Base-by-base conservation (phyloP, 441 rosid genomes). In the Dalechampia spathulata region DNA sequence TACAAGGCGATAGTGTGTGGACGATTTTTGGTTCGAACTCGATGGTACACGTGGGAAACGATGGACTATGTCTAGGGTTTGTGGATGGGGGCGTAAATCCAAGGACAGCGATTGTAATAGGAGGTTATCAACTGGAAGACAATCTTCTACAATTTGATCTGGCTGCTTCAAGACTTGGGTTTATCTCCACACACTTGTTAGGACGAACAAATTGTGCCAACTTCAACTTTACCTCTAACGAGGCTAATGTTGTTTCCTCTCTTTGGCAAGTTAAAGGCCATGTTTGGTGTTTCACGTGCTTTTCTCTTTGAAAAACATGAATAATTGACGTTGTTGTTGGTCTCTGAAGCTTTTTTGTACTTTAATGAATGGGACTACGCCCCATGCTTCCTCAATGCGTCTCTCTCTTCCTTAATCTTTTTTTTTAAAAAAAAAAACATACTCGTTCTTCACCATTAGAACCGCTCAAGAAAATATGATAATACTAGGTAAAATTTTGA, bases 121-220 rank as follows among this genome's bases (percentile, higher is more conserved):
- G 82, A 4, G 75, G 64, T 15, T 69, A n/a, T n/a, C n/a, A n/a
- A n/a, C n/a, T n/a, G n/a, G n/a, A n/a, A n/a, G n/a, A n/a, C n/a
- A n/a, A n/a, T 53, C 57, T 76, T 12, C 39, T 79, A 15, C 66
- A 78, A 68, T 65, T 75, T 30, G 76, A 78, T 69, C 38, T 69
- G 12, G 71, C 67, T 0, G 9, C 49, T 4, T 40, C 72, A 17
- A 71, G 53, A 57, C 60, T 74, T 1, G 76, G 78, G 4, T 77
- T 77, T 51, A 74, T 73, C 44, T 67, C 71, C 17, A 58, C 74
- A 6, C 72, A 65, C 6, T 52, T 71, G 15, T 23, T 55, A 44
- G 23, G 19, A 2, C 49, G 48, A 46, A 65, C 74, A 3, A 40
- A 55, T 3, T 72, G 79, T 39, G 28, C 75, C 51, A 74, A 67